Percentiles rank a stretch among this genome's conserved stretches.
Evolutionary conservation across 1,284 basidiomycete species (phyloP).

Genomic region (Sporisorium iseilematis-ciliati): DNA sequence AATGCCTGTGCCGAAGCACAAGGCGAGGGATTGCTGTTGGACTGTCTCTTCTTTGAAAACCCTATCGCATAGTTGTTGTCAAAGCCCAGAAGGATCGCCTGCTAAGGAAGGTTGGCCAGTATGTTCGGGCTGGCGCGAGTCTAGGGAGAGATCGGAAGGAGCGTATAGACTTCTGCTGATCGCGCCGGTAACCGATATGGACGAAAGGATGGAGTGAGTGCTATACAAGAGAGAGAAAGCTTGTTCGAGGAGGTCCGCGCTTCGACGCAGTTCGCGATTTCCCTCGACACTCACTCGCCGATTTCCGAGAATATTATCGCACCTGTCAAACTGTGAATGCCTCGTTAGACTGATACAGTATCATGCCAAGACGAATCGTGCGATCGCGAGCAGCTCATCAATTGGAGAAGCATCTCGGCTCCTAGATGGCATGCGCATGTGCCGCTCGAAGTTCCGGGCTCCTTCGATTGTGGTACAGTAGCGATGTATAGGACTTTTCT

Average conservation of each 20-base stretch:
- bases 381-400: background rate
- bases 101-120: background rate
- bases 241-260: constrained; percentile 10
- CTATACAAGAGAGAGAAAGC: background rate
- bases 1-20: constrained; percentile 3
- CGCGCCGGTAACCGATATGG: background rate
- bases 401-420: no score
- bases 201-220: background rate
- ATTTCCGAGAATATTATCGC: constrained; percentile 18
- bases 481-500: no score
- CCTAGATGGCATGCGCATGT: no score
- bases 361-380: background rate
- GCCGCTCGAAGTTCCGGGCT: no score
- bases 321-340: constrained; percentile 20
- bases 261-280: constrained; percentile 8
- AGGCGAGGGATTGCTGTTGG: background rate
- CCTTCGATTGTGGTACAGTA: no score
- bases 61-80: constrained; percentile 6
- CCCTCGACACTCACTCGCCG: constrained; percentile 3
- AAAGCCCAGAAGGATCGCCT: background rate
- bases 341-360: no score
- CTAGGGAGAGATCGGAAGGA: background rate
- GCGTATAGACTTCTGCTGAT: background rate
- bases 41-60: background rate
- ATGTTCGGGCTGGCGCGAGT: background rate